Evolutionary conservation across 768 basidiomycete species (phyloP), one percentile per base, ranked within the genome.

Genomic region (Pulveroboletus sp.): DNA sequence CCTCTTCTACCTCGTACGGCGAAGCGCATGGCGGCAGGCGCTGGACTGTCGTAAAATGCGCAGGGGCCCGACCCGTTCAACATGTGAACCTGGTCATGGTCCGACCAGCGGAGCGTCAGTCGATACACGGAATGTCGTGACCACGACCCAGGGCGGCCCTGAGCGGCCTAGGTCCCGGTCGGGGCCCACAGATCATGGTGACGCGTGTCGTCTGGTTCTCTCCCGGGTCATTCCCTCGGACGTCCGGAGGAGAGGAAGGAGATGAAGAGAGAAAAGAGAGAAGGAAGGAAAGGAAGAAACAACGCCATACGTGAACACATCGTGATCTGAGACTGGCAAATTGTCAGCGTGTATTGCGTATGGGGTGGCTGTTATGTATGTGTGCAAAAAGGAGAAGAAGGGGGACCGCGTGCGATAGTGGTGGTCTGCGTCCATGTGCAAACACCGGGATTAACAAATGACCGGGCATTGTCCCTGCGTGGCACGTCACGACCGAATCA

Each of bases 181-280:
- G 39, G 33, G 18, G 35, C 42, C 21, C 21, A 21, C 21, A 21
- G 21, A 21, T 21, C 3, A 21, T 21, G 21, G 24, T 6, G 11
- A n/a, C 9, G 10, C 15, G 24, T 30, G 17, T 37, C 40, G 32
- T 41, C 41, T 39, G 32, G 6, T 21, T 21, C 21, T 21, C 21
- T 21, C 21, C 21, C 21, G 21, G 21, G n/a, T 40, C 50, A 49
- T 50, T 39, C 38, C 61, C 61, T 62, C 61, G 61, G 61, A 62
- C 8, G 30, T 51, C 32, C 61, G 58, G 49, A 49, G 46, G 43
- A 52, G 43, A 54, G 42, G 36, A 39, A 10, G 3, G 39, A 52
- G 21, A 21, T 21, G 21, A 21, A 21, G 21, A 21, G 21, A 21
- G 21, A 21, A 21, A 21, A 21, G 21, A 21, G 21, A 21, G 21